phyloP scores from a whole-genome alignment of 2,329 filamentous ascomycete genomes.

The Fusarium paranaense region DNA sequence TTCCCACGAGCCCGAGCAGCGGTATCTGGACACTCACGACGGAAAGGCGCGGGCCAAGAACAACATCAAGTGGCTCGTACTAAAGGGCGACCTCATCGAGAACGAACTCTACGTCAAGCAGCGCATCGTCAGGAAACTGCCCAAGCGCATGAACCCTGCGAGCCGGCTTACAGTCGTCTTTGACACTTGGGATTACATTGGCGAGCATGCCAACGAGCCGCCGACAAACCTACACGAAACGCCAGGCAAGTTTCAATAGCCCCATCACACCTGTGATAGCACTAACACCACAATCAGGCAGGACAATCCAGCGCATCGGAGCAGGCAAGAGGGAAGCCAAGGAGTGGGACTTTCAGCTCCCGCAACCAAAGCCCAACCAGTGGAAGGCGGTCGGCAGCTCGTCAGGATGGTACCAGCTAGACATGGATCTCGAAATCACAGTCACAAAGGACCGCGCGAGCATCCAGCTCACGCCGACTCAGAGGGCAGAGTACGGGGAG shows the following conservation, averaged over 20 bases:
- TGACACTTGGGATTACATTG: neutral
- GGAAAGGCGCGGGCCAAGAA: neutral
- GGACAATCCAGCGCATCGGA: neutral
- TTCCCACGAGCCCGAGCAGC: constrained; percentile 3
- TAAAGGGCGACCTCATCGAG: constrained; percentile 19
- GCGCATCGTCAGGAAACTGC: neutral
- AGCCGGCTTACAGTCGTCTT: constrained; percentile 11
- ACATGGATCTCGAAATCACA: constrained; percentile 18
- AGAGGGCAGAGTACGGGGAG: neutral
- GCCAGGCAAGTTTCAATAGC: neutral
- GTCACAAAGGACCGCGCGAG: constrained; percentile 2
- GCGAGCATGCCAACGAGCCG: neutral
- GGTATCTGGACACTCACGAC: constrained; percentile 8
- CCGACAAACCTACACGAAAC: neutral
- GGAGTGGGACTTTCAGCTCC: neutral
- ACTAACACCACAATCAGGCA: neutral
- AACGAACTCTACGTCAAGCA: constrained; percentile 5
- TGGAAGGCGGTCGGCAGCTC: neutral
- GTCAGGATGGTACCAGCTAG: constrained; percentile 1
- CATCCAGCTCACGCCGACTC: constrained; percentile 3
- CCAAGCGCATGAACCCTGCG: neutral
- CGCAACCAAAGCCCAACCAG: neutral
- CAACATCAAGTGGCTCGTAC: constrained; percentile 29
- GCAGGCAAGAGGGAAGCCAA: neutral
- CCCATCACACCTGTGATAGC: neutral